A percentile compares a stretch with the other conserved stretches of the same genome.
Conservation (phyloP, 2,329 filamentous ascomycete species). For the Cryphonectria radicalis region DNA sequence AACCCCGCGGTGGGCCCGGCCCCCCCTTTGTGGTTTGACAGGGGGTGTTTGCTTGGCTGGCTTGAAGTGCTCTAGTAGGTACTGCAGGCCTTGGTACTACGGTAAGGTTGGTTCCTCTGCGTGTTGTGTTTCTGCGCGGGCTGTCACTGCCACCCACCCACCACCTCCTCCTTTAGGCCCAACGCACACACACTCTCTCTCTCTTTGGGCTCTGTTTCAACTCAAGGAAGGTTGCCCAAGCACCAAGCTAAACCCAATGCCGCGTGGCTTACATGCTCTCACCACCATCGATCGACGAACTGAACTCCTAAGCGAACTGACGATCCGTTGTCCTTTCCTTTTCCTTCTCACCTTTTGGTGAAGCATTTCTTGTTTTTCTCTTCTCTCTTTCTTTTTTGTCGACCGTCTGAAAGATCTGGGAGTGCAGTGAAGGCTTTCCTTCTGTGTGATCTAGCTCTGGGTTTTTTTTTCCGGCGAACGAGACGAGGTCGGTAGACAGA, state of each 20-base stretch:
- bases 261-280: neutral
- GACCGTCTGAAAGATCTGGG: neutral
- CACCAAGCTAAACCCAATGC: neutral
- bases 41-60: neutral
- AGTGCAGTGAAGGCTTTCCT: neutral
- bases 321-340: neutral
- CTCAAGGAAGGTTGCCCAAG: neutral
- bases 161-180: conserved; percentile 4
- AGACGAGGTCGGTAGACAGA: neutral
- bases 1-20: conserved; percentile 4
- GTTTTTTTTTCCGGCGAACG: neutral
- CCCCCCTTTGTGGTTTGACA: neutral
- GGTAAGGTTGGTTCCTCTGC: too few species aligned
- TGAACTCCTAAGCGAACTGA: neutral
- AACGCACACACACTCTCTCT: conserved; percentile 15
- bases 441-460: neutral
- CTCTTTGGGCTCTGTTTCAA: conserved; percentile 4
- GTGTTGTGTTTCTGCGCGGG: neutral
- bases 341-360: neutral
- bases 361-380: neutral
- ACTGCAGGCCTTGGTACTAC: too few species aligned
- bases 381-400: neutral
- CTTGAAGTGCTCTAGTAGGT: neutral
- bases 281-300: neutral
- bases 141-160: neutral